Percentiles rank a stretch among this genome's conserved stretches.
These are phyloP conservation scores for Globisporangium sylvaticum DNA, from an alignment of 352 stramenopile genomes.

Conservation along the genomic window DNA sequence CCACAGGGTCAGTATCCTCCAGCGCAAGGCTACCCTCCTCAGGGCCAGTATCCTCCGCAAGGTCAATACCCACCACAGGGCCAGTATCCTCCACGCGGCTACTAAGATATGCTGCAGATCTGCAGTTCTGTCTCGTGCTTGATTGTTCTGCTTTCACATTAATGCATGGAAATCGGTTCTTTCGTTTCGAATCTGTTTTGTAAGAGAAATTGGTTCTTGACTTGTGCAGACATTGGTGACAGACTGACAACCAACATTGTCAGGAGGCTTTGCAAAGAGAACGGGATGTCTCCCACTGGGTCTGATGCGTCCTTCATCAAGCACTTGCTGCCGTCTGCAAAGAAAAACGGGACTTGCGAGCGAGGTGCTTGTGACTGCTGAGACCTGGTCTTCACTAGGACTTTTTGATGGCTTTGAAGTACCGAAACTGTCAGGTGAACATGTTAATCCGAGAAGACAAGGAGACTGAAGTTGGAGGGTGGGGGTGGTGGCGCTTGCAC, in stretches of 20 bases:
- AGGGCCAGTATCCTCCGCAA: slow-evolving; percentile 24
- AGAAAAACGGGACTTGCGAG: background rate
- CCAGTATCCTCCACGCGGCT: slow-evolving; percentile 26
- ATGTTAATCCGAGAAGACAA: too few relatives aligned
- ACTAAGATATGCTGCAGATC: background rate
- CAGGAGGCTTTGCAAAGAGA: background rate
- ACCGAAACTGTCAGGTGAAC: too few relatives aligned
- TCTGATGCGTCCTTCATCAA: background rate
- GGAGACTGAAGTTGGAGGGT: background rate
- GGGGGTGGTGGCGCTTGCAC: background rate
- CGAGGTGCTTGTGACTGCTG: background rate
- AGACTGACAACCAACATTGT: background rate
- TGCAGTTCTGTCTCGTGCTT: background rate
- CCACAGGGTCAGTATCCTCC: slow-evolving; percentile 23
- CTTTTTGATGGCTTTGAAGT: background rate
- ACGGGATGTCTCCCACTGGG: background rate
- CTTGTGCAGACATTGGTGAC: background rate
- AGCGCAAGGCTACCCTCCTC: slow-evolving; percentile 29
- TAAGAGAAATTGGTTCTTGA: background rate
- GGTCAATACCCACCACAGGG: slow-evolving; percentile 23
- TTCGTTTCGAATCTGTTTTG: background rate
- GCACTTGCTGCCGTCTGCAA: background rate
- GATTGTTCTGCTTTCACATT: background rate
- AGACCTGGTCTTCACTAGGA: background rate
- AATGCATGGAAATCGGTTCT: background rate